Evolutionary conservation across 2,329 filamentous ascomycete genomes (phyloP).

Genomic region (Periconia sp.): DNA sequence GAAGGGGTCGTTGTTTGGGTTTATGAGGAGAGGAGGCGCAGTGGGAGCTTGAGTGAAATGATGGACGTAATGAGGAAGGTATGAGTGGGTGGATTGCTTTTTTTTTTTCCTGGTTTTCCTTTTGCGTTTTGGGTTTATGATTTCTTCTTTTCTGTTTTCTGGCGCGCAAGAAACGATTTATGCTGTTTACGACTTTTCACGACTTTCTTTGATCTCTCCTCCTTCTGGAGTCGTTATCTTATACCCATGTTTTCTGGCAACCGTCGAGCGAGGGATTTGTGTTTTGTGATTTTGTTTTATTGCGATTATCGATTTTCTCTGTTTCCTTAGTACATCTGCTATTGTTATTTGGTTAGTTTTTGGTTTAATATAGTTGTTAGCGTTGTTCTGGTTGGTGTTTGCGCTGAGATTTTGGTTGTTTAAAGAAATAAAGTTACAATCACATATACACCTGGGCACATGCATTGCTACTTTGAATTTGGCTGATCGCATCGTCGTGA

Average conservation of each 20-base stretch:
- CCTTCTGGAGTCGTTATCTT: too few relatives aligned
- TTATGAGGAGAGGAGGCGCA: constrained; percentile 18
- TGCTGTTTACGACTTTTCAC: constrained; percentile 1
- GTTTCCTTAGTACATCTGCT: too few relatives aligned
- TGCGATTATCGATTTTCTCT: too few relatives aligned
- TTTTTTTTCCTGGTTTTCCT: neutral
- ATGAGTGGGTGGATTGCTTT: neutral
- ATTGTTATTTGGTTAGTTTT: too few relatives aligned
- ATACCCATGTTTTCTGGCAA: neutral
- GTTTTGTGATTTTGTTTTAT: neutral
- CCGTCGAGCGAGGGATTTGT: constrained; percentile 3
- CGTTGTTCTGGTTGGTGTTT: too few relatives aligned
- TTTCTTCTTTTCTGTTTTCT: neutral
- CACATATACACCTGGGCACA: too few relatives aligned
- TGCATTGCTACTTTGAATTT: too few relatives aligned
- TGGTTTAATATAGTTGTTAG: too few relatives aligned
- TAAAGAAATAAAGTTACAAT: too few relatives aligned
- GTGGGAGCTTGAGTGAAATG: constrained; percentile 6
- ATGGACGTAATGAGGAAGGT: too few relatives aligned
- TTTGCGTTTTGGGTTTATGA: neutral
- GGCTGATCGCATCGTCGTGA: too few relatives aligned
- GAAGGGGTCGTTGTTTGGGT: constrained; percentile 22
- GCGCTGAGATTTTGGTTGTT: too few relatives aligned
- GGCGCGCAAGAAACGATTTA: neutral
- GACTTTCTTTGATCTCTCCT: constrained; percentile 1